Evolutionary conservation across 2,329 filamentous ascomycete genomes (phyloP), one percentile per base, ranked within the genome.

Genomic region (Calycina herbarum): DNA sequence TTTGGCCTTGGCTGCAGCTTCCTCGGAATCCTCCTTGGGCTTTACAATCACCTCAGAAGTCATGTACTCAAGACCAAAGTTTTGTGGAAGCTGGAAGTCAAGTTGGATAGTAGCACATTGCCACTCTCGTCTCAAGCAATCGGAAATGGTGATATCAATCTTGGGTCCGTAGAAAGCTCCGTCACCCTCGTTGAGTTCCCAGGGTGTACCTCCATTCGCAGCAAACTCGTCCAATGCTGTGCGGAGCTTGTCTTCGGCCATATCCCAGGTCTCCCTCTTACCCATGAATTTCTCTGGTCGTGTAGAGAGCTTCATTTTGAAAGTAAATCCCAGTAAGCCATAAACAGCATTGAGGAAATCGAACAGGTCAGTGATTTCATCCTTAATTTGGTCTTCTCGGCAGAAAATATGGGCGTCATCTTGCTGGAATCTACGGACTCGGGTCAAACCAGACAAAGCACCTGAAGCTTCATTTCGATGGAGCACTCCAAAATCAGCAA

Each of bases 111-210:
- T 98, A 72, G 94, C 93, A 75, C 92, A 96, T 79, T 96, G 91
- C 82, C 89, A 91, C 67, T 94, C 92, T 77, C 94, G 87, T 78
- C 88, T 88, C 71, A 97, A 82, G 57, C 92, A 92, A 79, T 97
- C 94, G 61, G 89, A 89, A 75, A 99, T 94, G 68, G 92, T 96
- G 75, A 99, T 95, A 74, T 99, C 95, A 73, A 98, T 97, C 86
- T 99, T 99, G 61, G 95, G 95, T 1, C 95, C 95, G 78, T 99
- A 99, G 81, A 98, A 99, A 62, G 95, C 95, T 76, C 95, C 95
- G 73, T 99, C 95, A 65, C 94, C 95, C 67, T 93, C 90, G 79
- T 98, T 97, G 61, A 97, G 83, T 77, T 92, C 90, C 95, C 95
- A 99, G 69, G 88, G 82, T 40, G 88, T 84, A 67, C 89, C 86